Evolutionary conservation across 2,329 filamentous ascomycete species (phyloP).

Genomic region (Aphanoascus verrucosus): DNA sequence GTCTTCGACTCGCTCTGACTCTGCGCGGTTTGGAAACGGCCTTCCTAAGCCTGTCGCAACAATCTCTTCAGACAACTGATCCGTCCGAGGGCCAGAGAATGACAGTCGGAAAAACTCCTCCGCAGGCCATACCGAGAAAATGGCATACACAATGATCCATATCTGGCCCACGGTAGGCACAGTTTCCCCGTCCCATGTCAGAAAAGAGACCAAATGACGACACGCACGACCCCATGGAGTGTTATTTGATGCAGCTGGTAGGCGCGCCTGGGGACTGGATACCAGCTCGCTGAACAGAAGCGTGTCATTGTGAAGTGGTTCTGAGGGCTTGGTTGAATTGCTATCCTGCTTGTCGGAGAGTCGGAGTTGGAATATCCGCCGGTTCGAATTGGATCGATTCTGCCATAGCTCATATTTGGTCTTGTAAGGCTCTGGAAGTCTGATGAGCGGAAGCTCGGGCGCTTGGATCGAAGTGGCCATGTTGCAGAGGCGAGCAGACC

Average conservation of each 20-base stretch:
- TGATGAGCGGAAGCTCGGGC: constrained; percentile 16
- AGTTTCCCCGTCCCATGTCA: constrained; percentile 26
- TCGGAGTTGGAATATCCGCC: constrained; percentile 17
- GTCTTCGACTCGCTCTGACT: constrained; percentile 30
- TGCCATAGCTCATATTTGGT: constrained; percentile 19
- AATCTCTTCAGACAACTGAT: constrained; percentile 23
- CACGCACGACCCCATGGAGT: constrained; percentile 31
- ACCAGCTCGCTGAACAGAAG: constrained; percentile 27
- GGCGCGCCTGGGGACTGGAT: constrained; percentile 17
- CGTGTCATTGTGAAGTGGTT: constrained; percentile 23
- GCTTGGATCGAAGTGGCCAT: constrained; percentile 11
- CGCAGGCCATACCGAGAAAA: constrained; percentile 25
- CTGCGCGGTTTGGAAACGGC: constrained; percentile 30
- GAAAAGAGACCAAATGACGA: constrained; percentile 23
- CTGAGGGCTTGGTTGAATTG: constrained; percentile 16
- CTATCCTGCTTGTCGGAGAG: constrained; percentile 17
- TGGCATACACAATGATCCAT: constrained; percentile 32
- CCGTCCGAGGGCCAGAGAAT: constrained; percentile 23
- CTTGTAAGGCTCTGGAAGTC: constrained; percentile 20
- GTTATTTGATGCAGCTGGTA: constrained; percentile 25
- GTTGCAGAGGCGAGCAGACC: not conserved
- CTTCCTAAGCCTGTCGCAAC: constrained; percentile 34
- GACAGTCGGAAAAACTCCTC: constrained; percentile 28
- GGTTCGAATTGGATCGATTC: constrained; percentile 12
- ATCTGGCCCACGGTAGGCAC: constrained; percentile 30